Base-by-base conservation (phyloP, 305 asterid species). In the Fraxinus dipetala region DNA sequence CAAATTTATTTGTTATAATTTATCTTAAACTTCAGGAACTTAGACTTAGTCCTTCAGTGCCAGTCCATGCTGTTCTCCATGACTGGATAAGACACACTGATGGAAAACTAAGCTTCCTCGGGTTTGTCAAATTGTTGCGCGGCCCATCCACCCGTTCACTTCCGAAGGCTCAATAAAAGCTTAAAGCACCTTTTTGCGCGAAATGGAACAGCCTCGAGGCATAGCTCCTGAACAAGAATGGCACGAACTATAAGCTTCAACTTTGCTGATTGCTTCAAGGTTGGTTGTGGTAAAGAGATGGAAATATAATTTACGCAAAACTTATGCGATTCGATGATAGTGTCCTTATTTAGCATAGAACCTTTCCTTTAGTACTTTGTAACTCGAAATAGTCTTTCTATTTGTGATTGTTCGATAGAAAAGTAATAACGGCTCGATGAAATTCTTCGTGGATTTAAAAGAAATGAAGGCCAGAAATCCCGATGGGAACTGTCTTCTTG, bases 11-110 rank as follows among this genome's bases (percentile, higher is more conserved):
- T 9, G 10, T 10, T 38, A 0, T 18, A 20, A 75, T 75, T 20
- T 38, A 11, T 22, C 7, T 38, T 45, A 9, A 20, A 6, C 81
- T 82, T 72, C 88, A 93, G 97, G 97, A 93, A 85, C 95, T 92
- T 28, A 91, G 92, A 48, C 89, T 93, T 24, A 54, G 95, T 80
- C 91, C 96, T 75, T 84, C 91, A 0, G 90, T 88, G 48, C 88
- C 96, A 77, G 88, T 93, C 59, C 94, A 93, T 78, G 80, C 89
- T 0, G 96, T 91, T 70, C 89, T 93, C 78, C 89, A 88, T 79
- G 96, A 93, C 74, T 91, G 94, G 89, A 80, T 93, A 83, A 85
- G 93, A 81, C 94, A 81, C 48, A 78, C 87, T 34, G 96, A 93
- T 83, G 97, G 97, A 73, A 91, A 88, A 85, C 92, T 93, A 43